Evolutionary conservation across 208 protist genomes (phyloP).

Genomic region (Leishmania arabica): DNA sequence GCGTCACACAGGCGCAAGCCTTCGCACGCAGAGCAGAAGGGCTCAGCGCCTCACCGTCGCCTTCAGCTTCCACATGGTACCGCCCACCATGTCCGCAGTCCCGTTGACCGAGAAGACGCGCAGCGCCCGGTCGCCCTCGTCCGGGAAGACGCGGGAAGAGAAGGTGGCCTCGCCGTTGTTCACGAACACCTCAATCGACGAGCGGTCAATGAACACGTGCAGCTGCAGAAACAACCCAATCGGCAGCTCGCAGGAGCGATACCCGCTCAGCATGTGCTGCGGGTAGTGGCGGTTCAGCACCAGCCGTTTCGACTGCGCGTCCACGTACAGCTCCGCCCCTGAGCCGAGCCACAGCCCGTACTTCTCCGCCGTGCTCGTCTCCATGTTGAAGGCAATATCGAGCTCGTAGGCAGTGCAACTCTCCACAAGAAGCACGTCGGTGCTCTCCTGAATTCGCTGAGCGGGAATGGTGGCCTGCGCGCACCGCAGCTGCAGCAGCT

Average conservation of each 20-base stretch:
- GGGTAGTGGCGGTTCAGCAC: slow-evolving; percentile 69
- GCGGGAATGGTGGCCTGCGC: slow-evolving; percentile 22
- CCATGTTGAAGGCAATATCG: slow-evolving; percentile 38
- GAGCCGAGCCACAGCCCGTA: slow-evolving; percentile 63
- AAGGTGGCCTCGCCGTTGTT: slow-evolving; percentile 47
- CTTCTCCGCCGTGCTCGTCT: slow-evolving; percentile 49
- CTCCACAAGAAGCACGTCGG: slow-evolving; percentile 33
- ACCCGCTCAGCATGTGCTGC: slow-evolving; percentile 52
- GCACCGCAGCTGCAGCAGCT: slow-evolving; percentile 41
- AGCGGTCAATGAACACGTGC: slow-evolving; percentile 55
- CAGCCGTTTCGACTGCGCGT: slow-evolving; percentile 45
- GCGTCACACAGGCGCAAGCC: background rate
- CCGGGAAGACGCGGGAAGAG: slow-evolving; percentile 51
- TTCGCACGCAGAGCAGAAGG: background rate
- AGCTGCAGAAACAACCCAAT: slow-evolving; percentile 36
- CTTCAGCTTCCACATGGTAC: slow-evolving; percentile 45
- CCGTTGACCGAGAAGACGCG: slow-evolving; percentile 49
- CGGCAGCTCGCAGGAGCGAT: slow-evolving; percentile 49
- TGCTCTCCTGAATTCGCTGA: slow-evolving; percentile 28
- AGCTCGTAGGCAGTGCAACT: slow-evolving; percentile 50
- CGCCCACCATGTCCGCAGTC: slow-evolving; percentile 25
- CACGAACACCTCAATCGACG: slow-evolving; percentile 64
- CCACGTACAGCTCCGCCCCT: slow-evolving; percentile 49
- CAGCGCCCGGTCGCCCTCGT: slow-evolving; percentile 35
- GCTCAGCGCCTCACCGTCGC: slow-evolving; percentile 13